phyloP scores from a whole-genome alignment of 768 basidiomycete species.

The Calvatia gigantea region DNA sequence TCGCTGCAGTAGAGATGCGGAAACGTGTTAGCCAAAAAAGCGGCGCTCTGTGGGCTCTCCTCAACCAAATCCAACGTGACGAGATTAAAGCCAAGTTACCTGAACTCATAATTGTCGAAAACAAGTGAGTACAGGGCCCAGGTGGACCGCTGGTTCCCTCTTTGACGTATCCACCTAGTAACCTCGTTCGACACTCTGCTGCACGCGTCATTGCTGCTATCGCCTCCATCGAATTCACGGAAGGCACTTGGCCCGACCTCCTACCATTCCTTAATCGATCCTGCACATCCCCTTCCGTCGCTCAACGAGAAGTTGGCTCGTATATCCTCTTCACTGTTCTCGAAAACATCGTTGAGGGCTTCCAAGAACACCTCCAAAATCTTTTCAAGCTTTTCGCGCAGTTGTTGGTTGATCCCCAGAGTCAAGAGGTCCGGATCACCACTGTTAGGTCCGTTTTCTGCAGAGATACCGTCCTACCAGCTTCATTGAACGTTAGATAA shows the following conservation, averaged over 20 bases:
- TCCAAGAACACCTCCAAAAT: slow-evolving; percentile 67
- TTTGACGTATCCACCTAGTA: slow-evolving; percentile 40
- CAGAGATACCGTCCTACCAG: neutral
- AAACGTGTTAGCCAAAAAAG: slow-evolving; percentile 85
- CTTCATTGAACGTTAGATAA: slow-evolving; percentile 21
- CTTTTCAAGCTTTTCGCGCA: slow-evolving; percentile 79
- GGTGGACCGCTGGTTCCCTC: slow-evolving; percentile 14
- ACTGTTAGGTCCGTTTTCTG: slow-evolving; percentile 62
- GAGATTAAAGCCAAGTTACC: slow-evolving; percentile 86
- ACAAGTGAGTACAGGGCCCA: slow-evolving; percentile 51
- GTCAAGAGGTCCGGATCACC: slow-evolving; percentile 85
- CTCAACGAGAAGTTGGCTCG: slow-evolving; percentile 88
- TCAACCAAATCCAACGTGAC: slow-evolving; percentile 63
- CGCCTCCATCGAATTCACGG: slow-evolving; percentile 81
- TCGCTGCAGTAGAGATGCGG: slow-evolving; percentile 93
- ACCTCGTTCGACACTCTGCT: slow-evolving; percentile 88
- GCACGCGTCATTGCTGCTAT: slow-evolving; percentile 93
- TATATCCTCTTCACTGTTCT: slow-evolving; percentile 89
- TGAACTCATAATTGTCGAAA: slow-evolving; percentile 71
- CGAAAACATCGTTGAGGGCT: slow-evolving; percentile 88
- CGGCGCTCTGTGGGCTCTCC: slow-evolving; percentile 76
- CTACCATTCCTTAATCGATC: slow-evolving; percentile 84
- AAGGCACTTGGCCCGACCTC: slow-evolving; percentile 80
- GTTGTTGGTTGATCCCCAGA: slow-evolving; percentile 79
- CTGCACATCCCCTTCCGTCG: slow-evolving; percentile 59